Base-by-base conservation (phyloP, 192 early-diverging fungal species). In the Coemansia sp. region DNA sequence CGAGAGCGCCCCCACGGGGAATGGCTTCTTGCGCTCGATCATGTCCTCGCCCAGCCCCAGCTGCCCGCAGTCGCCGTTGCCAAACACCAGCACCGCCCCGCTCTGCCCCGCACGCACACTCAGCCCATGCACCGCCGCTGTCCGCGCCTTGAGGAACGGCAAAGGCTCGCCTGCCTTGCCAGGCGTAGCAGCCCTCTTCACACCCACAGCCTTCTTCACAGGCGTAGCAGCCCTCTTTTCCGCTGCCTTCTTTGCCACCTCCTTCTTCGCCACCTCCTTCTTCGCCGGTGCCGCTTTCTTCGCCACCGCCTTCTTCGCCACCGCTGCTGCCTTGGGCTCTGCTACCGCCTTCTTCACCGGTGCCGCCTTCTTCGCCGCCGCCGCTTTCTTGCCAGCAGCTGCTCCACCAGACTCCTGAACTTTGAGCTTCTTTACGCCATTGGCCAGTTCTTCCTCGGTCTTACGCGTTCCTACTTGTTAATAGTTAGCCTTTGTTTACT, bases 61-160 rank as follows among this genome's bases (percentile, higher is more conserved):
- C 83, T 98, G 94, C 19, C 92, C 94, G 56, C 91, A 92, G 72
- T 96, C 94, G 50, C 94, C 94, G 33, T 86, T 90, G 31, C 96
- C 96, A 73, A 94, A 89, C 53, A 93, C 93, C 71, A 91, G 92
- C 33, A 94, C 93, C 7, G 51, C 63, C 11, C 81, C 81, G n/a
- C 40, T 37, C 35, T 10, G 19, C 4, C 35, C 45, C 1, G 69
- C 48, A 19, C 69, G 77, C 67, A 60, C 10, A 1, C 73, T 56
- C 68, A 76, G 67, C 59, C 14, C 64, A 37, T 78, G 74, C 42
- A 78, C 66, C 2, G 66, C 51, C 33, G 68, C 72, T 10, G 64
- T 64, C 59, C 75, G 75, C 60, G 72, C 14, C 64, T 78, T 83
- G 65, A 72, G 68, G 75, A 83, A 83, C 11, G 75, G 68, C 48